A percentile compares a stretch with the other conserved stretches of the same genome.
Conservation (phyloP, 192 early-diverging fungal species). For the Spizellomyces sp. region DNA sequence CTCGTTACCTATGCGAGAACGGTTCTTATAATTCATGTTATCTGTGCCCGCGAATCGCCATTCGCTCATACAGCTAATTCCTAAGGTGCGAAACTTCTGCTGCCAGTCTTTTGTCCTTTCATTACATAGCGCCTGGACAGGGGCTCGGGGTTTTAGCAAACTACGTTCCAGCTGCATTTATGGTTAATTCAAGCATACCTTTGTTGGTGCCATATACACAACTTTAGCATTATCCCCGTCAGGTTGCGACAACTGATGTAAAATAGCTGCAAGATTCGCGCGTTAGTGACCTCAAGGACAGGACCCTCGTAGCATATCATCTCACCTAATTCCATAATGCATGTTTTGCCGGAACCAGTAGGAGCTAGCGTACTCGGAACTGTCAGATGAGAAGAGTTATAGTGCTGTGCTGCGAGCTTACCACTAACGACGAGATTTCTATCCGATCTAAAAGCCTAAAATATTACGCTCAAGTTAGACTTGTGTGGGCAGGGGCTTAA, state of each 20-base stretch:
- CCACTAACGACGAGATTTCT: constrained; percentile 48
- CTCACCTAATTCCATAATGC: constrained; percentile 61
- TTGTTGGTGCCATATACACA: constrained; percentile 70
- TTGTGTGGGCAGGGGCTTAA: constrained; percentile 33
- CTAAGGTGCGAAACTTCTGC: constrained; percentile 53
- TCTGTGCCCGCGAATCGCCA: too few relatives aligned
- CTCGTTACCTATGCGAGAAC: constrained; percentile 47
- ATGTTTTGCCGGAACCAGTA: constrained; percentile 71
- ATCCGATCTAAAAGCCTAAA: constrained; percentile 37
- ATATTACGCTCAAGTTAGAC: background rate
- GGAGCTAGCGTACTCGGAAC: constrained; percentile 51
- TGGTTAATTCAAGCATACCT: constrained; percentile 23
- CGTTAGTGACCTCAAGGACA: background rate
- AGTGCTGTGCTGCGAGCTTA: constrained; percentile 26
- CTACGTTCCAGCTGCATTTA: background rate
- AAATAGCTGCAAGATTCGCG: constrained; percentile 34
- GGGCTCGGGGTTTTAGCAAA: too few relatives aligned
- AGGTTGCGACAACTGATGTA: constrained; percentile 26
- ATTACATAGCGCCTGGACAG: constrained; percentile 56
- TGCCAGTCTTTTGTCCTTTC: constrained; percentile 66
- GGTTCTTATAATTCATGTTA: background rate
- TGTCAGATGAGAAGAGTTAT: background rate
- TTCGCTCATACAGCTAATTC: constrained; percentile 39
- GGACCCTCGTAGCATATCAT: constrained; percentile 1
- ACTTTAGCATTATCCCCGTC: constrained; percentile 46